Conservation (phyloP, 2,329 filamentous ascomycete genomes). For the Exophiala alcalophila region DNA sequence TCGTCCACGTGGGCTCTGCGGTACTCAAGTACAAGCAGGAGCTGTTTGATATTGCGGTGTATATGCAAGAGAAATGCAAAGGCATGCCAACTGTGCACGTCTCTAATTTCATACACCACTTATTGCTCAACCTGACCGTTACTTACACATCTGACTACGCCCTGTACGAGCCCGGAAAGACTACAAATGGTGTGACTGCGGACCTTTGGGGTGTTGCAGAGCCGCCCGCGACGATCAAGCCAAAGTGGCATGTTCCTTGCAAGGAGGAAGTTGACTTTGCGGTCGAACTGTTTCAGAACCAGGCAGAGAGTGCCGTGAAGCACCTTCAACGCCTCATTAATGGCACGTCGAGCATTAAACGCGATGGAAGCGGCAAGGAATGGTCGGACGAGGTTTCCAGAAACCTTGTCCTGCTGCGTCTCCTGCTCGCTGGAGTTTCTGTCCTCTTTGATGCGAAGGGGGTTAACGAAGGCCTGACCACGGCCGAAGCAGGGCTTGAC, state of each 20-base stretch:
- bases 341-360: conserved; percentile 74
- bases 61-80: conserved; percentile 94
- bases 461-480: conserved; percentile 55
- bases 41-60: conserved; percentile 83
- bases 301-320: conserved; percentile 71
- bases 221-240: conserved; percentile 67
- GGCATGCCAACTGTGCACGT: conserved; percentile 93
- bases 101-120: conserved; percentile 95
- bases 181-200: conserved; percentile 68
- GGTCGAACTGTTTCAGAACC: conserved; percentile 80
- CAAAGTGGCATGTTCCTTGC: conserved; percentile 87
- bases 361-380: conserved; percentile 94
- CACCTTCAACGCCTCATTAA: conserved; percentile 77
- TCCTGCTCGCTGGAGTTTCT: conserved; percentile 88
- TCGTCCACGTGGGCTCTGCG: conserved; percentile 89
- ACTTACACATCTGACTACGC: conserved; percentile 90
- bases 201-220: conserved; percentile 81
- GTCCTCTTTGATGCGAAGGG: conserved; percentile 80
- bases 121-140: conserved; percentile 88
- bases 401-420: conserved; percentile 78
- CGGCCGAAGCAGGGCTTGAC: conserved; percentile 39
- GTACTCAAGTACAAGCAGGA: conserved; percentile 86
- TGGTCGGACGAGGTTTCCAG: conserved; percentile 97
- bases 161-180: conserved; percentile 75
- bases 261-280: conserved; percentile 82